A percentile compares a stretch with the other conserved stretches of the same genome.
phyloP scores from a whole-genome alignment of 768 basidiomycete genomes.

The Serendipita sp. region DNA sequence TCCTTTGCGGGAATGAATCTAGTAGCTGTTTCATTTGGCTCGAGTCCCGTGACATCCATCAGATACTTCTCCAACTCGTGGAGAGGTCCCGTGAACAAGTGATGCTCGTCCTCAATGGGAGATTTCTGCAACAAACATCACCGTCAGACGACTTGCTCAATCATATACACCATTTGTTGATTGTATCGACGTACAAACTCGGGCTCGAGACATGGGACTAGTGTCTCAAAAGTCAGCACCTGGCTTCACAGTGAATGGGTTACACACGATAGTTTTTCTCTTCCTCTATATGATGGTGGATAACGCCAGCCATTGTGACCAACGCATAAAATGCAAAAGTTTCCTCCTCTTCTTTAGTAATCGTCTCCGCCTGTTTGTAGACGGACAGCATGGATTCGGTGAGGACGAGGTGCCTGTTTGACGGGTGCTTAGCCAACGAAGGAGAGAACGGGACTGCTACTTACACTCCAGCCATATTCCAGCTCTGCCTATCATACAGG shows the following conservation, averaged over 20 bases:
- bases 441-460: background rate
- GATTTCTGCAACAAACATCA: background rate
- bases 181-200: background rate
- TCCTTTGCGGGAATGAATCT: background rate
- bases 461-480: conserved; percentile 1
- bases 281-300: background rate
- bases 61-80: conserved; percentile 5
- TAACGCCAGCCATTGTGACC: background rate
- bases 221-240: background rate
- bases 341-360: background rate
- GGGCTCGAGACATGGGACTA: background rate
- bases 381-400: background rate
- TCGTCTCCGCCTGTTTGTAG: background rate
- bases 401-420: background rate
- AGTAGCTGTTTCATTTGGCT: background rate
- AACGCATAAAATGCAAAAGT: background rate
- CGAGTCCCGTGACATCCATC: background rate
- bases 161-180: background rate
- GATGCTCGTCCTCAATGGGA: background rate
- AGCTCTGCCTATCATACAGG: background rate
- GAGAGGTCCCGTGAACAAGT: background rate
- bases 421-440: background rate
- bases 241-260: too few species aligned
- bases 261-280: conserved; percentile 1
- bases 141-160: background rate